These are phyloP conservation scores for Curvularia eragrostidis DNA, from an alignment of 2,329 filamentous ascomycete species.

Conservation along the genomic window DNA sequence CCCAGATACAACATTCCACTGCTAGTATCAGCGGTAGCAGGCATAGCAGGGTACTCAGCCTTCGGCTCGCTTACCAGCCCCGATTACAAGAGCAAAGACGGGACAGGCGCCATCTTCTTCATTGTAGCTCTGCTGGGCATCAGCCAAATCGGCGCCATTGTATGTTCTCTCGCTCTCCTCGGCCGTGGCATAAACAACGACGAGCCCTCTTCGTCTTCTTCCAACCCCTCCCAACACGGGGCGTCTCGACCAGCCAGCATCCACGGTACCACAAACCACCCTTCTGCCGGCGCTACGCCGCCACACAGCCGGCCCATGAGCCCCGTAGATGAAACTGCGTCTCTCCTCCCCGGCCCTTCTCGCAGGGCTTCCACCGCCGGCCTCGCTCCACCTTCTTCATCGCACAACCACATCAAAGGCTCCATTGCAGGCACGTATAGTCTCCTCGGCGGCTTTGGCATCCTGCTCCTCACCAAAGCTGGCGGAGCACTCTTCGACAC, in stretches of 20 bases:
- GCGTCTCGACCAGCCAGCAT: conserved; percentile 8
- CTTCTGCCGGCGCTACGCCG: conserved; percentile 45
- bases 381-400: background rate
- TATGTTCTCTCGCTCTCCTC: conserved; percentile 89
- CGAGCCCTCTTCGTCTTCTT: conserved; percentile 30
- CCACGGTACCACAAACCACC: conserved; percentile 26
- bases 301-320: conserved; percentile 40
- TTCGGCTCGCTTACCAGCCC: conserved; percentile 81
- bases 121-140: conserved; percentile 83
- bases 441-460: conserved; percentile 86
- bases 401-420: conserved; percentile 75
- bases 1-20: conserved; percentile 74
- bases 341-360: conserved; percentile 28
- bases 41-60: conserved; percentile 76
- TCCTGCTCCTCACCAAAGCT: conserved; percentile 87
- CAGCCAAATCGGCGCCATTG: conserved; percentile 95
- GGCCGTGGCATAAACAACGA: conserved; percentile 75
- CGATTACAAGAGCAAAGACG: conserved; percentile 73
- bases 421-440: conserved; percentile 95
- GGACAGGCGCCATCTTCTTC: conserved; percentile 72
- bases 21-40: conserved; percentile 72
- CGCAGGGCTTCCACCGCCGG: conserved; percentile 1
- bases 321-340: conserved; percentile 38
- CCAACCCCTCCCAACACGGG: background rate
- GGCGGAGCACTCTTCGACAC: conserved; percentile 87